Conservation (phyloP, 2,329 filamentous ascomycete genomes). For the Cordyceps sp. region DNA sequence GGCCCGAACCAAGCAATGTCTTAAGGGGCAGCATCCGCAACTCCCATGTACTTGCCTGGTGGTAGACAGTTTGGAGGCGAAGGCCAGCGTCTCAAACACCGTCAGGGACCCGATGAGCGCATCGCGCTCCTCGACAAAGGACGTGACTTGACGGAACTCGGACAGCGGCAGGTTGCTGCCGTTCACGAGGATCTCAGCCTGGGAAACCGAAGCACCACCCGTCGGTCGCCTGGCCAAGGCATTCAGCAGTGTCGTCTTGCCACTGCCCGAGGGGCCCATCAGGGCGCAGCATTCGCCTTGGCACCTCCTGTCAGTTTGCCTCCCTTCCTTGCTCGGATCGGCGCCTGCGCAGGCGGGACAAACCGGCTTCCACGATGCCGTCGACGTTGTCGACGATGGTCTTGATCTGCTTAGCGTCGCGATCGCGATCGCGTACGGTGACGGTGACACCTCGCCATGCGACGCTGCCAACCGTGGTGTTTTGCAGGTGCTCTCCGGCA, state of each 20-base stretch:
- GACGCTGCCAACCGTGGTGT: neutral
- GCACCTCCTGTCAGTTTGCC: neutral
- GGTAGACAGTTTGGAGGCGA: slow-evolving; percentile 54
- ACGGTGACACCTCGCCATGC: neutral
- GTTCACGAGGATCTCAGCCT: slow-evolving; percentile 38
- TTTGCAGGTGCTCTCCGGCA: neutral
- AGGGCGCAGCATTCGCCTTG: slow-evolving; percentile 36
- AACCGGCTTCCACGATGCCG: neutral
- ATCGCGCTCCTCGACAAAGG: slow-evolving; percentile 81
- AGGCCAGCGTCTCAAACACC: slow-evolving; percentile 62
- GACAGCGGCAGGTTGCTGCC: slow-evolving; percentile 33
- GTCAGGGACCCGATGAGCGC: slow-evolving; percentile 68
- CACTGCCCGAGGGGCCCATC: slow-evolving; percentile 61
- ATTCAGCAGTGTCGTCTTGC: slow-evolving; percentile 76
- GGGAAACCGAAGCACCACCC: slow-evolving; percentile 24
- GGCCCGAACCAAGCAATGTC: too few relatives aligned
- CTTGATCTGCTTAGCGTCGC: neutral
- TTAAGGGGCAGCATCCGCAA: too few relatives aligned
- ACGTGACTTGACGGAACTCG: slow-evolving; percentile 48
- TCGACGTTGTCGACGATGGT: neutral
- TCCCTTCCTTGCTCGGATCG: too few relatives aligned
- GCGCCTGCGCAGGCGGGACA: neutral
- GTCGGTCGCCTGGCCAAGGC: slow-evolving; percentile 44
- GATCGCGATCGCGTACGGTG: neutral
- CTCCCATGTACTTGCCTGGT: slow-evolving; percentile 35